Evolutionary conservation across 441 rosid species (phyloP).

Genomic region (Populus hybrid): DNA sequence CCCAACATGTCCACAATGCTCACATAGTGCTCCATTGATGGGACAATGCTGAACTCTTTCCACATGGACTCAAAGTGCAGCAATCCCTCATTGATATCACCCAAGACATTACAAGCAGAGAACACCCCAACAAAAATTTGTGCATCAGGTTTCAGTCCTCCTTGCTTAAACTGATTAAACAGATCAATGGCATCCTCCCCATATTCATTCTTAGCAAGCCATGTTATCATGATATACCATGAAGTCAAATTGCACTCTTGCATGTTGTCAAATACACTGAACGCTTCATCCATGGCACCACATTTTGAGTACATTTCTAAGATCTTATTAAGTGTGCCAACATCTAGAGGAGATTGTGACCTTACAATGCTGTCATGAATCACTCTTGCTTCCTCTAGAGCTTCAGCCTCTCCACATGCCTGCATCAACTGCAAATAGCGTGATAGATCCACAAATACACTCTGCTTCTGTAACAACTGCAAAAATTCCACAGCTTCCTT

Average conservation of each 20-base stretch:
- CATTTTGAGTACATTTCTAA: conserved; percentile 72
- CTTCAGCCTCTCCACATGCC: conserved; percentile 61
- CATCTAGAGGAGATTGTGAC: conserved; percentile 32
- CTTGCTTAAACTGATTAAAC: conserved; percentile 58
- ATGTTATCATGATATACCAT: conserved; percentile 62
- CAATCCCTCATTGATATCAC: conserved; percentile 73
- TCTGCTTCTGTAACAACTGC: conserved; percentile 38
- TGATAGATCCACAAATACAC: conserved; percentile 45
- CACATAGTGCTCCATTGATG: conserved; percentile 61
- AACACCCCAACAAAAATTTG: conserved; percentile 55
- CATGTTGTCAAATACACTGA: conserved; percentile 53
- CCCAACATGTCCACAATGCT: conserved; percentile 70
- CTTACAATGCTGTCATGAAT: conserved; percentile 50
- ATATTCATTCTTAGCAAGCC: conserved; percentile 62
- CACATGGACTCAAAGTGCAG: conserved; percentile 72
- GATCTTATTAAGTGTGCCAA: conserved; percentile 42
- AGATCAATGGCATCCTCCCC: conserved; percentile 88
- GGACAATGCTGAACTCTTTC: conserved; percentile 51
- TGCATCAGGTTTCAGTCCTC: conserved; percentile 60
- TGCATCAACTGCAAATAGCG: conserved; percentile 47
- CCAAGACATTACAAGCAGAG: conserved; percentile 59
- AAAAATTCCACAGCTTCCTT: conserved; percentile 54
- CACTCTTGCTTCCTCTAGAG: conserved; percentile 55
- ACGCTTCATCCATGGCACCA: conserved; percentile 49
- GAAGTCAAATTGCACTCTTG: conserved; percentile 47